Conservation (phyloP, 192 early-diverging fungal genomes). For the Coemansia sp. region DNA sequence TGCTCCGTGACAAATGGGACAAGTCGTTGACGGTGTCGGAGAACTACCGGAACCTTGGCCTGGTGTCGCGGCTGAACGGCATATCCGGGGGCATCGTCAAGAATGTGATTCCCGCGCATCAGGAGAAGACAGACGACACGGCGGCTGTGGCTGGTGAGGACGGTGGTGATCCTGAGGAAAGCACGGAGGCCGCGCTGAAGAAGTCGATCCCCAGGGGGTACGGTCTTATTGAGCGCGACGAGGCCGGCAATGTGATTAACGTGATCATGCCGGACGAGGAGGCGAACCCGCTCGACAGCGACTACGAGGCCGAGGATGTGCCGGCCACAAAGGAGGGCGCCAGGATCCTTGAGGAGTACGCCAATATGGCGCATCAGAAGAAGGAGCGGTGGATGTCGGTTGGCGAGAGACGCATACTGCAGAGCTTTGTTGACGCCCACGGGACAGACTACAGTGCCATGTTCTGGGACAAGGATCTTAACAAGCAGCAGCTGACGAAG, state of each 20-base stretch:
- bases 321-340: constrained; percentile 64
- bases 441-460: constrained; percentile 74
- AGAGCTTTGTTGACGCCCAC: constrained; percentile 66
- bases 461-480: constrained; percentile 75
- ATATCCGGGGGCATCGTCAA: constrained; percentile 57
- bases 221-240: constrained; percentile 82
- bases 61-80: constrained; percentile 68
- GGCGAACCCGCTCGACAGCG: constrained; percentile 46
- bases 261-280: constrained; percentile 65
- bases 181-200: constrained; percentile 58
- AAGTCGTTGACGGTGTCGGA: constrained; percentile 63
- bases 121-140: constrained; percentile 11
- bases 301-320: constrained; percentile 48
- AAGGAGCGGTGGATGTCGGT: constrained; percentile 57
- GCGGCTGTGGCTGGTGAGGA: constrained; percentile 16
- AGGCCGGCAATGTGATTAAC: constrained; percentile 69
- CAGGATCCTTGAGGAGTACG: constrained; percentile 56
- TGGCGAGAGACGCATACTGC: constrained; percentile 60
- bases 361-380: constrained; percentile 41
- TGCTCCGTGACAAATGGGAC: constrained; percentile 72
- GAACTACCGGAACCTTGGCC: constrained; percentile 74
- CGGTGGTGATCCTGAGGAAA: constrained; percentile 13
- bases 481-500: constrained; percentile 67
- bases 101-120: constrained; percentile 18
- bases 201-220: constrained; percentile 62